These are phyloP conservation scores for Gaeumannomyces tritici DNA, from an alignment of 2,329 filamentous ascomycete genomes.

Conservation along the genomic window DNA sequence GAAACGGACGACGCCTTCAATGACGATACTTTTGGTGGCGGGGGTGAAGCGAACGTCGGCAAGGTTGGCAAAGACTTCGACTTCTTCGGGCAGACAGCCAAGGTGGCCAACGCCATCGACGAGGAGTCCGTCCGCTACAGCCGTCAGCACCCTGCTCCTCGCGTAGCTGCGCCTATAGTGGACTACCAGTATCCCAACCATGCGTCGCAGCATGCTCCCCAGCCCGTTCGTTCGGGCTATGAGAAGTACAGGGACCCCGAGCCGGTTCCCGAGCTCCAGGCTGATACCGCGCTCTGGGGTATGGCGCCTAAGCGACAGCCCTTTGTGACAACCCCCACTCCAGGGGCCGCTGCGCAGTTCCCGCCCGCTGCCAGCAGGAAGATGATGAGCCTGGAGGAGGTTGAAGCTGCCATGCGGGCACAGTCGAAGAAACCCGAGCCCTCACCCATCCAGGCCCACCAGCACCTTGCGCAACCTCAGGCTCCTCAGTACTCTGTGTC, in stretches of 20 bases:
- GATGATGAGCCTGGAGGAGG: constrained; percentile 93
- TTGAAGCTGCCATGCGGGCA: constrained; percentile 82
- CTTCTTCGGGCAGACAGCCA: constrained; percentile 87
- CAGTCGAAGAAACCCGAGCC: constrained; percentile 47
- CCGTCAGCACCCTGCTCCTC: constrained; percentile 57
- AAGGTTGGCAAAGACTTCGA: constrained; percentile 88
- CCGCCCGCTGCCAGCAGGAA: constrained; percentile 45
- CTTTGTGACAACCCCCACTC: constrained; percentile 22
- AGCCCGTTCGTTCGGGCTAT: constrained; percentile 71
- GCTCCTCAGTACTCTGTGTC: not conserved
- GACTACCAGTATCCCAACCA: constrained; percentile 17
- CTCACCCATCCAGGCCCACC: constrained; percentile 20
- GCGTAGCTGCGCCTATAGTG: constrained; percentile 20
- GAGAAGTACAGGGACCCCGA: constrained; percentile 85
- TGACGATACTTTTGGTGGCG: constrained; percentile 78
- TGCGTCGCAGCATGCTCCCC: constrained; percentile 24
- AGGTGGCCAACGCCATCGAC: constrained; percentile 75
- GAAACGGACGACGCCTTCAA: constrained; percentile 93
- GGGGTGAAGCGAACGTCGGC: constrained; percentile 23
- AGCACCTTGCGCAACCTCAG: constrained; percentile 12
- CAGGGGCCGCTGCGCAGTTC: constrained; percentile 19
- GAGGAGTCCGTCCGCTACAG: constrained; percentile 84
- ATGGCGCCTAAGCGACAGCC: constrained; percentile 52
- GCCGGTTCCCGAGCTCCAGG: constrained; percentile 81
- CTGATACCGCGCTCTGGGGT: constrained; percentile 90